Evolutionary conservation across 2,329 filamentous ascomycete genomes (phyloP), one percentile per base, ranked within the genome.

Genomic region (Aspergillus versicolor): DNA sequence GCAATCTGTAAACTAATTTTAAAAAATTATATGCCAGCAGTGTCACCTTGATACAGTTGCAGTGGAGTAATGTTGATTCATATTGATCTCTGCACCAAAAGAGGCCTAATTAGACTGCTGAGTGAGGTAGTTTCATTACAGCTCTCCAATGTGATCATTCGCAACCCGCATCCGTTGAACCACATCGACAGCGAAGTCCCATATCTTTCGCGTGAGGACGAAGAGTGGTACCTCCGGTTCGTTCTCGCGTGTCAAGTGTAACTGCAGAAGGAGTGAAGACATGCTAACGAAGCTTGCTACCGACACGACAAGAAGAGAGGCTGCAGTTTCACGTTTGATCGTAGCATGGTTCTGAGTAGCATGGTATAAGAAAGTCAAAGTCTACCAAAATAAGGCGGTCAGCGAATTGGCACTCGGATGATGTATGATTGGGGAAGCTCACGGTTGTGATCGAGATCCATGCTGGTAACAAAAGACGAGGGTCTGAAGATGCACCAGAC

Each of bases 401-500:
- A 52, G 54, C n/a, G 42, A 42, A 5, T 4, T 40, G 15, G 19
- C 17, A 15, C 19, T 38, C 17, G 13, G 15, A 37, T 13, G 30
- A 30, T 5, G 38, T 15, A 21, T 9, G 46, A 34, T 17, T 52
- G 17, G 27, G 34, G 24, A 46, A 45, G 56, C 81, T 56, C 77
- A 90, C 88, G 51, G 86, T 90, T 52, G 89, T 87, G 63, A 92
- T 91, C 61, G 84, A 83, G 61, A 92, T 87, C 89, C 89, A 92
- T 42, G 88, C 88, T 8, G 88, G 88, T 22, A 92, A 80, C 24
- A 92, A 80, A 56, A 91, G 82, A 30, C 88, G 83, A 2, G 87
- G 83, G 69, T 91, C 88, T 63, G 85, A 81, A 53, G 87, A 87
- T 56, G 86, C 88, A 59, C 88, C 89, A 7, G 84, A 85, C 37